Percentiles rank a stretch among this genome's conserved stretches.
Conservation (phyloP, 306 rosid species). For the Gastrolobium villosum region DNA sequence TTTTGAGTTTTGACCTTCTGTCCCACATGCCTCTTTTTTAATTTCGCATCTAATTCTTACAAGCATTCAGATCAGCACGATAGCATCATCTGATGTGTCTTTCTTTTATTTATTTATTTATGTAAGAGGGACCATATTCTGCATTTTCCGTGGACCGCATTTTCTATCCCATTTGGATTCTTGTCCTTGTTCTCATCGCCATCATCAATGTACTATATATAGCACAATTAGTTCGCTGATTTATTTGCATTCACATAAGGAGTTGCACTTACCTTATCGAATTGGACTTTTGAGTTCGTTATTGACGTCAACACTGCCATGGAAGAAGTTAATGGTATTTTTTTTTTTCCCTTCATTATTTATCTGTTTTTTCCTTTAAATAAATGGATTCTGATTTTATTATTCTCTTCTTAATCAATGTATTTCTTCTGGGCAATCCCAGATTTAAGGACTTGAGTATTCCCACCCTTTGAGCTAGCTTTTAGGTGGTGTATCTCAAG, state of each 20-base stretch:
- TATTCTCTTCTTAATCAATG: neutral
- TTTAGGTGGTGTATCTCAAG: too few species aligned
- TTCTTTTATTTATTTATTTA: neutral
- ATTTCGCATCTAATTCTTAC: neutral
- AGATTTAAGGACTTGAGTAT: too few species aligned
- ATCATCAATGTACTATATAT: slow-evolving; percentile 41
- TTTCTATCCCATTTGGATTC: slow-evolving; percentile 21
- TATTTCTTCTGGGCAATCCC: slow-evolving; percentile 8
- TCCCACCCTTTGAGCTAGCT: too few species aligned
- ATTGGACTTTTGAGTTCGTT: slow-evolving; percentile 7
- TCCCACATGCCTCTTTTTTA: neutral
- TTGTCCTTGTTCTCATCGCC: neutral
- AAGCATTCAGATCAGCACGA: neutral
- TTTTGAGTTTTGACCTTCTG: neutral
- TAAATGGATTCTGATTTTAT: neutral
- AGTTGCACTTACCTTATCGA: neutral
- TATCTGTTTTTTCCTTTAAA: neutral
- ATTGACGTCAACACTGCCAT: slow-evolving; percentile 39
- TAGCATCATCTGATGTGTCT: slow-evolving; percentile 14
- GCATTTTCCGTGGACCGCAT: slow-evolving; percentile 10
- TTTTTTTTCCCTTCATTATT: neutral
- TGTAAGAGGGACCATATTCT: slow-evolving; percentile 29
- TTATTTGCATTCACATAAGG: neutral
- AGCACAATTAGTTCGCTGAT: neutral
- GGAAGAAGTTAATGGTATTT: slow-evolving; percentile 54